Percentiles rank a stretch among this genome's conserved stretches.
These are phyloP conservation scores for Penicillium hordei DNA, from an alignment of 2,329 filamentous ascomycete species.

Conservation along the genomic window DNA sequence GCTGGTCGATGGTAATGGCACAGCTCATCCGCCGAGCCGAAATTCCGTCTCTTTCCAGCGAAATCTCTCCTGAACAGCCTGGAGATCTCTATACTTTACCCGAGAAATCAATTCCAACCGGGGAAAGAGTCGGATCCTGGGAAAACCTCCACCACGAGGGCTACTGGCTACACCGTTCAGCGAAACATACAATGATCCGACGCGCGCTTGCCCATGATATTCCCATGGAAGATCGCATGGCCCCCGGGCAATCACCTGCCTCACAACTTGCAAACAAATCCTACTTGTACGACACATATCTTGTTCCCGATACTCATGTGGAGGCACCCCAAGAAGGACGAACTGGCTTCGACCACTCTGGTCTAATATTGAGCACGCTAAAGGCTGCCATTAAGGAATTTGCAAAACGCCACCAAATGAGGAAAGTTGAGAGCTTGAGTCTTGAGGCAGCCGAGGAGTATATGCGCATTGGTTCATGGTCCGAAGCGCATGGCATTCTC, in stretches of 20 bases:
- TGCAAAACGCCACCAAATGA: conserved; percentile 51
- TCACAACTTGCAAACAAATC: conserved; percentile 56
- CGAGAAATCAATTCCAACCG: conserved; percentile 52
- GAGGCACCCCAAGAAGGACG: conserved; percentile 51
- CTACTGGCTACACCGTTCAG: conserved; percentile 60
- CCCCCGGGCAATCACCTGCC: conserved; percentile 56
- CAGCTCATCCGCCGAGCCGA: conserved; percentile 57
- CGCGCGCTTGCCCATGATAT: conserved; percentile 55
- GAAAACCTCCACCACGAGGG: conserved; percentile 61
- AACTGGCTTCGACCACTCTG: conserved; percentile 52
- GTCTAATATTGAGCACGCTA: conserved; percentile 51
- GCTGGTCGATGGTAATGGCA: conserved; percentile 64
- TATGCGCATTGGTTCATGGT: conserved; percentile 51
- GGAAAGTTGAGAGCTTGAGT: conserved; percentile 55
- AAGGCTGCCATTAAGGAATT: conserved; percentile 53
- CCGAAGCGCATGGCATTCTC: conserved; percentile 53
- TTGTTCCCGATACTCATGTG: conserved; percentile 58
- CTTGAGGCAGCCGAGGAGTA: conserved; percentile 58
- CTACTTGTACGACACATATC: conserved; percentile 59
- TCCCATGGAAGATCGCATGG: conserved; percentile 58
- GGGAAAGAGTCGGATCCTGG: conserved; percentile 57
- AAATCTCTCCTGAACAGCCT: conserved; percentile 24
- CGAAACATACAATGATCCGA: conserved; percentile 52
- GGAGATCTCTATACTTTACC: conserved; percentile 39
- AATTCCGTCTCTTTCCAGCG: conserved; percentile 46